Evolutionary conservation across 805 yeast species (phyloP).

Genomic region (Helenozyma rhizophorensis): DNA sequence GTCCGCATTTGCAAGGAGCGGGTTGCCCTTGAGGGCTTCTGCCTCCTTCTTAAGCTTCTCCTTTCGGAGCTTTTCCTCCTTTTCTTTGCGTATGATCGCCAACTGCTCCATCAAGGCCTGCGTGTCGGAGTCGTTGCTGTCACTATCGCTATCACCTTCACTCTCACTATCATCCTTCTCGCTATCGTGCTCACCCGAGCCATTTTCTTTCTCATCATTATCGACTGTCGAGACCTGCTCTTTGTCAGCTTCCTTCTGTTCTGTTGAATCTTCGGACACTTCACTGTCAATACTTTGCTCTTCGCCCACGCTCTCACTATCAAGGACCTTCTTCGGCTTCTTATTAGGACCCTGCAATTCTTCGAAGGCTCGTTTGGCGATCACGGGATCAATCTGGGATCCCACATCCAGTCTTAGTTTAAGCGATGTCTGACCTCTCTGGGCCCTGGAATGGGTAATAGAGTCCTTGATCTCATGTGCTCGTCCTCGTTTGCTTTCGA

Average conservation of each 20-base stretch:
- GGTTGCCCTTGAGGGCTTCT: background rate
- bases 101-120: conserved; percentile 20
- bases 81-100: conserved; percentile 12
- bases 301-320: background rate
- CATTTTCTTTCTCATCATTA: background rate
- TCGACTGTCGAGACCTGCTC: background rate
- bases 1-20: background rate
- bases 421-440: conserved; percentile 28
- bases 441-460: conserved; percentile 32
- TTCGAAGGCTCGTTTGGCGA: conserved; percentile 18
- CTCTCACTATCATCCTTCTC: conserved; percentile 3
- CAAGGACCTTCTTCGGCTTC: background rate
- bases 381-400: conserved; percentile 10
- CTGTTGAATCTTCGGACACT: background rate
- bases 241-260: background rate
- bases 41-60: conserved; percentile 3
- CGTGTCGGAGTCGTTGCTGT: conserved; percentile 11
- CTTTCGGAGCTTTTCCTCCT: conserved; percentile 2
- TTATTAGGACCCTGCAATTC: conserved; percentile 19
- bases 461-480: conserved; percentile 25
- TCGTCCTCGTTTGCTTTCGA: conserved; percentile 38
- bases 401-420: conserved; percentile 29
- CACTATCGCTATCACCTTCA: conserved; percentile 5
- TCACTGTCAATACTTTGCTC: background rate
- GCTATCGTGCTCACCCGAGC: conserved; percentile 1